phyloP scores from a whole-genome alignment of 495 filamentous ascomycete genomes.

The Aspergillus heteromorphus region DNA sequence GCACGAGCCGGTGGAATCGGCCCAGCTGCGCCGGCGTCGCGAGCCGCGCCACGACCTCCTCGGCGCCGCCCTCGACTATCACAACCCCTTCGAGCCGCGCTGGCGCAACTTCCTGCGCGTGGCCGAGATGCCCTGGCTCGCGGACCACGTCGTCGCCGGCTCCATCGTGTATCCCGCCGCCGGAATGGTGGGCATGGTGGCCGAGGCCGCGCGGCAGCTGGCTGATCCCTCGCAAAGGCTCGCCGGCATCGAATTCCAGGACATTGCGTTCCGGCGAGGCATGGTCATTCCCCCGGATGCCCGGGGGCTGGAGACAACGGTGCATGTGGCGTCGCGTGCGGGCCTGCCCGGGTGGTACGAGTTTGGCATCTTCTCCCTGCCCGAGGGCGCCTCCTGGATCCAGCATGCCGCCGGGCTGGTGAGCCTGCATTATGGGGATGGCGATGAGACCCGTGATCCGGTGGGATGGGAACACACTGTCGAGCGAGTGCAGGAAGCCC shows the following conservation, averaged over 20 bases:
- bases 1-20: constrained; percentile 34
- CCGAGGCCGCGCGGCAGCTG: background rate
- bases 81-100: constrained; percentile 18
- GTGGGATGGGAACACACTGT: constrained; percentile 14
- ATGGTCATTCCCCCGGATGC: constrained; percentile 19
- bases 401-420: constrained; percentile 21
- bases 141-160: constrained; percentile 24
- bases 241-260: constrained; percentile 19
- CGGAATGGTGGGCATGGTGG: constrained; percentile 13
- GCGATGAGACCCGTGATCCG: background rate
- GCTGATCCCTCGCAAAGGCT: background rate
- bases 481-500: constrained; percentile 13
- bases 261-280: constrained; percentile 19
- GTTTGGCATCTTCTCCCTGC: constrained; percentile 23
- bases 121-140: constrained; percentile 30
- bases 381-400: constrained; percentile 15
- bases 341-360: constrained; percentile 20
- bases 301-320: constrained; percentile 15
- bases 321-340: constrained; percentile 18
- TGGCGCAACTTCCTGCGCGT: constrained; percentile 31
- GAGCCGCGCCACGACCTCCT: constrained; percentile 37
- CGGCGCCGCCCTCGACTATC: constrained; percentile 25
- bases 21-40: constrained; percentile 17
- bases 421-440: constrained; percentile 11
- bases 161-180: constrained; percentile 25